phyloP scores from a whole-genome alignment of 495 filamentous ascomycete species.

The Hyaloscypha bicolor region DNA sequence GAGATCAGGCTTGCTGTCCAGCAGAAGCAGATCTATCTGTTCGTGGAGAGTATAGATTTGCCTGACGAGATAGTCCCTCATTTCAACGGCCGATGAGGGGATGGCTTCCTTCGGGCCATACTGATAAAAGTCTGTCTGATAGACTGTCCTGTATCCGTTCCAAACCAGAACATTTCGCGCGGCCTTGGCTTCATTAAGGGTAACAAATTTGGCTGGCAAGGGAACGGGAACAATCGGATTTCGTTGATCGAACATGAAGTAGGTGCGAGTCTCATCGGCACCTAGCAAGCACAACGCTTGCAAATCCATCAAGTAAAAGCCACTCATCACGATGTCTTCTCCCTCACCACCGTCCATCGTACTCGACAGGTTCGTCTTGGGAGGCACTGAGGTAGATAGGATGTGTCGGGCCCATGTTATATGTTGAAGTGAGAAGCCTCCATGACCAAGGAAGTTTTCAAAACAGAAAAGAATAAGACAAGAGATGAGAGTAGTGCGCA shows the following conservation, averaged over 20 bases:
- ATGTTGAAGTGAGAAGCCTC: slow-evolving; percentile 24
- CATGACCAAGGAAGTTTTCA: slow-evolving; percentile 26
- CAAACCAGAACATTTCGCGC: slow-evolving; percentile 16
- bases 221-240: not conserved
- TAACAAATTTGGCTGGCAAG: slow-evolving; percentile 4
- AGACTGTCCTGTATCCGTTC: slow-evolving; percentile 9
- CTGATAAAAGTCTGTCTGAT: slow-evolving; percentile 6
- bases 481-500: slow-evolving; percentile 13
- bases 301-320: slow-evolving; percentile 22
- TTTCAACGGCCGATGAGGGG: not conserved
- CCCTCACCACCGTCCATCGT: not conserved
- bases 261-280: slow-evolving; percentile 17
- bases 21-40: slow-evolving; percentile 7
- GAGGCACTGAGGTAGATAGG: not conserved
- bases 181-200: slow-evolving; percentile 17
- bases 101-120: slow-evolving; percentile 5
- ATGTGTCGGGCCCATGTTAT: slow-evolving; percentile 19
- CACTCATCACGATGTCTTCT: not conserved
- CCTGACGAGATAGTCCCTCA: slow-evolving; percentile 10
- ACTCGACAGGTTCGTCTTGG: not conserved
- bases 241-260: slow-evolving; percentile 4
- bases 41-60: slow-evolving; percentile 1
- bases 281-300: slow-evolving; percentile 20
- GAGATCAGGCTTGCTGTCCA: slow-evolving; percentile 3
- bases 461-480: slow-evolving; percentile 24